These are phyloP conservation scores for Gamarada debralockiae DNA, from an alignment of 495 filamentous ascomycete species.

Conservation along the genomic window DNA sequence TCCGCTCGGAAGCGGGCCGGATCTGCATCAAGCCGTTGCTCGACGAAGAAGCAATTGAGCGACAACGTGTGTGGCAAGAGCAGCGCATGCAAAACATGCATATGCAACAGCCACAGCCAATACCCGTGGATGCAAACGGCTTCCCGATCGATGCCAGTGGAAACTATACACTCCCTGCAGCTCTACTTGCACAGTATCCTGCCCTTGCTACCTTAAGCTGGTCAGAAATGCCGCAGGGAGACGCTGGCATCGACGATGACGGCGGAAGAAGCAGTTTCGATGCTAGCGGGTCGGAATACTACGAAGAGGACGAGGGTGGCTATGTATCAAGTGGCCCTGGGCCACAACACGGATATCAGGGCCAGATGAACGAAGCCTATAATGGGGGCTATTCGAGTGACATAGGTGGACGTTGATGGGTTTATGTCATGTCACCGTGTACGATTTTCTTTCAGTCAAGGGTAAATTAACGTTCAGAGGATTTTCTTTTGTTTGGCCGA, in stretches of 20 bases:
- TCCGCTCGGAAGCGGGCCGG: constrained; percentile 90
- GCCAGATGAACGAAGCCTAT: constrained; percentile 34
- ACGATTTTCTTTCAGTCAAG: background rate
- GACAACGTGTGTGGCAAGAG: constrained; percentile 62
- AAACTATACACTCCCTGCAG: constrained; percentile 75
- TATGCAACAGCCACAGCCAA: constrained; percentile 42
- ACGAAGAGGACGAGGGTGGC: constrained; percentile 57
- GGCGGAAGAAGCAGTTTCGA: constrained; percentile 87
- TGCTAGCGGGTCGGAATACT: constrained; percentile 65
- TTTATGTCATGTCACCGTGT: background rate
- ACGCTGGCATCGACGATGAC: constrained; percentile 43
- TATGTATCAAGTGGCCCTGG: constrained; percentile 50
- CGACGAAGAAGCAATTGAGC: constrained; percentile 81
- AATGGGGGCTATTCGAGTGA: constrained; percentile 47
- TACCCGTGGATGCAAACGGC: constrained; percentile 36
- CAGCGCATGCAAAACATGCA: constrained; percentile 55
- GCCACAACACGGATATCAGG: constrained; percentile 32
- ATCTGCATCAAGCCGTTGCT: constrained; percentile 95
- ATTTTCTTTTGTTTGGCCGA: background rate
- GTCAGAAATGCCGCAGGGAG: constrained; percentile 26
- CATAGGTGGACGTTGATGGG: constrained; percentile 30
- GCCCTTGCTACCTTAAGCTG: constrained; percentile 52
- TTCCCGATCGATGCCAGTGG: constrained; percentile 50
- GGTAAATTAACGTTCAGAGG: background rate
- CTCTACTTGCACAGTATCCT: constrained; percentile 86